Evolutionary conservation across 2,329 filamentous ascomycete species (phyloP).

Genomic region (Aspergillus quadrilineatus): DNA sequence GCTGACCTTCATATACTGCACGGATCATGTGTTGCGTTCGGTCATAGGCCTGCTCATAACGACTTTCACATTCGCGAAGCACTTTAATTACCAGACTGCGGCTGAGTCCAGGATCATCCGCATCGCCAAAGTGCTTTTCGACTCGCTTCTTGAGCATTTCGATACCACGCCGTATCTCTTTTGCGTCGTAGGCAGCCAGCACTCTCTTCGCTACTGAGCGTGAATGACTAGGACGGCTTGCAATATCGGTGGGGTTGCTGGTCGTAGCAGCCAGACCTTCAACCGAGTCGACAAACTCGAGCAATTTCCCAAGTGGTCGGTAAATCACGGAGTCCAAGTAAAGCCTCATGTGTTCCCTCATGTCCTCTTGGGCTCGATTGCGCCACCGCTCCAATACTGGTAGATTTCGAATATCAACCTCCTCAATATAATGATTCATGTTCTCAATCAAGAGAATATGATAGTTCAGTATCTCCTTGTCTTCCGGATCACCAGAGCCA

Average conservation of each 20-base stretch:
- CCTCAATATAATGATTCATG: constrained; percentile 96
- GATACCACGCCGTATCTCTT: constrained; percentile 86
- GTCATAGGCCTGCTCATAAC: constrained; percentile 57
- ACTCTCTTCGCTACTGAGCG: constrained; percentile 84
- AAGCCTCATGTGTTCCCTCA: constrained; percentile 80
- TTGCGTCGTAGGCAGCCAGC: constrained; percentile 73
- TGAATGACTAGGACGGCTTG: constrained; percentile 77
- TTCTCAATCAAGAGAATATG: constrained; percentile 97
- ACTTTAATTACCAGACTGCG: constrained; percentile 60
- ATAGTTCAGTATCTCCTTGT: constrained; percentile 96
- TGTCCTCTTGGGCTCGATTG: constrained; percentile 72
- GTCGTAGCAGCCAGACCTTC: constrained; percentile 67
- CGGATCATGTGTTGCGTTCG: constrained; percentile 47
- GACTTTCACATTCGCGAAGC: constrained; percentile 58
- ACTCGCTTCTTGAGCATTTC: constrained; percentile 86
- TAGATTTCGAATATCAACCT: constrained; percentile 73
- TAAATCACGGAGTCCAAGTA: constrained; percentile 88
- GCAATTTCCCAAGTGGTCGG: constrained; percentile 80
- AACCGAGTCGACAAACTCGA: constrained; percentile 88
- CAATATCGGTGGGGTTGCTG: constrained; percentile 60
- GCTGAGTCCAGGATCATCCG: constrained; percentile 69
- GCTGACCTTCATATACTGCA: constrained; percentile 45
- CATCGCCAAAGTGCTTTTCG: constrained; percentile 95
- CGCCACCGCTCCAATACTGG: constrained; percentile 81
- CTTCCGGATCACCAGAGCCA: constrained; percentile 67